Evolutionary conservation across 2,329 filamentous ascomycete species (phyloP).

Genomic region (Cladosporium velox): DNA sequence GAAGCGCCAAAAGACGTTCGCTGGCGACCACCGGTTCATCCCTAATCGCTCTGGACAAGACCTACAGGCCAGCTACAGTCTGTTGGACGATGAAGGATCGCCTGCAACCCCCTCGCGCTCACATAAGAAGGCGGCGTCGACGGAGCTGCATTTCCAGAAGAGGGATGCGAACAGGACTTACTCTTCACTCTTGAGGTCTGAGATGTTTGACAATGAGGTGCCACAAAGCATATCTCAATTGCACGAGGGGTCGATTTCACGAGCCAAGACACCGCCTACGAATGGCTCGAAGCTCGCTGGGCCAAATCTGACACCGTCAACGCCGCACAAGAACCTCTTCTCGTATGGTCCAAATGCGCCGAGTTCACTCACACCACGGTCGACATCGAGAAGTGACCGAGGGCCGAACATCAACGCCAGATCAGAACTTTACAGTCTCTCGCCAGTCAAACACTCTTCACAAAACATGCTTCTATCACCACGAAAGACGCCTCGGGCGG

Average conservation of each 20-base stretch:
- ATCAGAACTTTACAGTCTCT: slow-evolving; percentile 93
- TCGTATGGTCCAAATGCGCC: slow-evolving; percentile 78
- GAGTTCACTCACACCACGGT: slow-evolving; percentile 74
- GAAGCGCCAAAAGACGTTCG: slow-evolving; percentile 67
- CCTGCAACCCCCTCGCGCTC: slow-evolving; percentile 86
- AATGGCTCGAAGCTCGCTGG: slow-evolving; percentile 66
- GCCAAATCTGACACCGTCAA: slow-evolving; percentile 80
- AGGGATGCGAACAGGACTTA: slow-evolving; percentile 95
- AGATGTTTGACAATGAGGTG: slow-evolving; percentile 88
- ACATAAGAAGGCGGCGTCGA: slow-evolving; percentile 81
- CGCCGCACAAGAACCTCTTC: slow-evolving; percentile 96
- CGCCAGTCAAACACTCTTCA: slow-evolving; percentile 87
- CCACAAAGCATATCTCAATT: slow-evolving; percentile 73
- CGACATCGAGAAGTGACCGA: slow-evolving; percentile 69
- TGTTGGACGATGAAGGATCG: slow-evolving; percentile 89
- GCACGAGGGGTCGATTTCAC: slow-evolving; percentile 56
- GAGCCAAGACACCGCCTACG: slow-evolving; percentile 73
- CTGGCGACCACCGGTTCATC: slow-evolving; percentile 76
- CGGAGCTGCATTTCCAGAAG: slow-evolving; percentile 90
- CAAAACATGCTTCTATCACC: slow-evolving; percentile 92
- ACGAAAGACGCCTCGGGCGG: slow-evolving; percentile 80
- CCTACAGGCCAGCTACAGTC: slow-evolving; percentile 85
- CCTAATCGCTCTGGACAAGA: slow-evolving; percentile 92
- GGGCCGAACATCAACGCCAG: slow-evolving; percentile 85
- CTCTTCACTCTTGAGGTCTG: slow-evolving; percentile 80